A percentile compares a stretch with the other conserved stretches of the same genome.
Conservation (phyloP, 1,139 yeast genomes). For the Eremothecium gossypii region DNA sequence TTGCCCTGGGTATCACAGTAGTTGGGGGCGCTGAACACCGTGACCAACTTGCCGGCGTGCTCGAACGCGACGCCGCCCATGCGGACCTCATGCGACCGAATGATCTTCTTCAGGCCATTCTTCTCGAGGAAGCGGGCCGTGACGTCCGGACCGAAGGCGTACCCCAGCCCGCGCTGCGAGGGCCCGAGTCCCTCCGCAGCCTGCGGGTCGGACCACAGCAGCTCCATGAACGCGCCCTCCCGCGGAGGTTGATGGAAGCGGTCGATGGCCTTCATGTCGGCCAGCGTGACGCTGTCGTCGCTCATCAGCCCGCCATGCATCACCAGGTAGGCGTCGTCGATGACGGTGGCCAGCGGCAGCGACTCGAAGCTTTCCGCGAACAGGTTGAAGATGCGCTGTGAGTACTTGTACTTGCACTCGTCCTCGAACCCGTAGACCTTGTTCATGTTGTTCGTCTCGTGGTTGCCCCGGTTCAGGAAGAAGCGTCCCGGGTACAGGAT, state of each 20-base stretch:
- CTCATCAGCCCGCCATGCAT: conserved; percentile 96
- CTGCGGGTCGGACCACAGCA: conserved; percentile 97
- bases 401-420: conserved; percentile 86
- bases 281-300: conserved; percentile 58
- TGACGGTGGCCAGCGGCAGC: conserved; percentile 76
- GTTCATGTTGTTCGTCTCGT: conserved; percentile 95
- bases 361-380: conserved; percentile 82
- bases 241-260: conserved; percentile 79
- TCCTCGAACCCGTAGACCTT: conserved; percentile 94
- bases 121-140: conserved; percentile 67
- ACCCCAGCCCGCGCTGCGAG: conserved; percentile 89
- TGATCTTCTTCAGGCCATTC: conserved; percentile 67
- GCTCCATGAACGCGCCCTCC: conserved; percentile 91
- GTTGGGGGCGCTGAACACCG: conserved; percentile 96
- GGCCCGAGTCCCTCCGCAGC: conserved; percentile 67
- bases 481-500: conserved; percentile 64
- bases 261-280: conserved; percentile 64
- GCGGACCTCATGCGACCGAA: conserved; percentile 92
- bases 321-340: conserved; percentile 68
- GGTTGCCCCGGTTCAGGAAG: conserved; percentile 87
- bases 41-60: conserved; percentile 75
- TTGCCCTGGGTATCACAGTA: conserved; percentile 92
- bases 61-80: conserved; percentile 84
- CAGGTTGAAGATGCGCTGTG: conserved; percentile 71
- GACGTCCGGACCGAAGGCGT: conserved; percentile 94